These are phyloP conservation scores for Tulasnella sp. DNA, from an alignment of 768 basidiomycete genomes.

Conservation along the genomic window DNA sequence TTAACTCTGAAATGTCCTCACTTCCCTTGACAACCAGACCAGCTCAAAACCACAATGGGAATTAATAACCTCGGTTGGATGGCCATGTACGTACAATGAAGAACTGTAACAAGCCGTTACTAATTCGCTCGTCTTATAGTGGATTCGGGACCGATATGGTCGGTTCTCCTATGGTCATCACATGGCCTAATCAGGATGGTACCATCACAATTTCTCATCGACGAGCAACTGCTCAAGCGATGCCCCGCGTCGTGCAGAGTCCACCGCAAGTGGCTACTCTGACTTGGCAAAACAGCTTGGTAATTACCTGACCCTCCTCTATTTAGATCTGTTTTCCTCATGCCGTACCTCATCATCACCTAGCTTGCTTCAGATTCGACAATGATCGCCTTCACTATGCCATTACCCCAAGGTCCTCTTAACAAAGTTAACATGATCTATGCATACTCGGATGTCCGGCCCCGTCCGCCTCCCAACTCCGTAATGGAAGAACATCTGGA, in stretches of 20 bases:
- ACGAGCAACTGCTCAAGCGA: conserved; percentile 35
- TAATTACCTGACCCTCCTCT: no score
- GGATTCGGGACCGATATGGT: conserved; percentile 17
- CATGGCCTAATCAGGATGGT: conserved; percentile 55
- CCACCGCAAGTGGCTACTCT: conserved; percentile 42
- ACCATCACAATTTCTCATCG: conserved; percentile 55
- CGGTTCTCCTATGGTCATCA: conserved; percentile 47
- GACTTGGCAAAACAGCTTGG: conserved; percentile 28
- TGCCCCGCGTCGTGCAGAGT: conserved; percentile 42
- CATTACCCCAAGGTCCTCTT: conserved; percentile 19
- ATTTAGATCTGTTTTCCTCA: no score
- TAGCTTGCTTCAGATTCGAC: neutral
- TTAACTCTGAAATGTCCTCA: no score
- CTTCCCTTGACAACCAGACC: conserved; percentile 6
- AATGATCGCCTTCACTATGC: conserved; percentile 14
- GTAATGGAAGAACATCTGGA: conserved; percentile 37
- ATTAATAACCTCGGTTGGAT: conserved; percentile 14
- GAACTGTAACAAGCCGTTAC: neutral
- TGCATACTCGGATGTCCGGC: conserved; percentile 41
- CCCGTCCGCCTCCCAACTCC: conserved; percentile 39
- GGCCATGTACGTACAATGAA: conserved; percentile 10
- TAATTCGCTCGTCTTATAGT: conserved; percentile 2
- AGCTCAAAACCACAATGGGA: neutral
- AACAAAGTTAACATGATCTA: conserved; percentile 36
- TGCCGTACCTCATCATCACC: neutral